Base-by-base conservation (phyloP, 208 protist genomes). In the Leishmania braziliensis region DNA sequence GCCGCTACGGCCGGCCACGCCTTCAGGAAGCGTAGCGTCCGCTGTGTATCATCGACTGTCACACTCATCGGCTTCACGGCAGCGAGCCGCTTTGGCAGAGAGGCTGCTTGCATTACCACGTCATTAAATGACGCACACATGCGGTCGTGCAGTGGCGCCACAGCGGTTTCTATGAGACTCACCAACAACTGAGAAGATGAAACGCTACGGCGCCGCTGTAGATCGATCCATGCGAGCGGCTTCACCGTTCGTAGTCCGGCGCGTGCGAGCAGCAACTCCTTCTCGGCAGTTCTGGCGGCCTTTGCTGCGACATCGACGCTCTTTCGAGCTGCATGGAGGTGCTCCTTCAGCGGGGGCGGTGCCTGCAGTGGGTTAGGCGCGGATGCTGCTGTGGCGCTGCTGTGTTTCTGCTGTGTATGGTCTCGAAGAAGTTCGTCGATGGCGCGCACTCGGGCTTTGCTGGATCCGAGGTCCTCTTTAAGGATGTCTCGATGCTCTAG, bases 161-260 rank as follows among this genome's bases (percentile, higher is more conserved):
- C 84, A 10, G 70, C 60, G 50, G 43, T 73, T 33, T 69, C 79
- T 70, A 78, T 48, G 43, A 75, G 70, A 54, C 72, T 23, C 50
- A 71, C 80, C 20, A 78, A 75, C 39, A 29, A 20, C 60, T 20
- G 60, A 3, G 68, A 63, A 63, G 63, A 63, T 53, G 65, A 77
- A 81, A 33, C 70, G 63, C 60, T 54, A 8, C 71, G 79, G 26
- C 75, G 78, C 20, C 68, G 60, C 71, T 77, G 78, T 50, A 91
- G 77, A 50, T 82, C 51, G 14, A 50, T 20, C 88, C 88, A 90
- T 20, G 51, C 36, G 0, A 29, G 29, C 6, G 66, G 18, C 48
- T 82, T 86, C 20, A 88, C 81, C 36, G 84, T 81, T 36, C 79
- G 85, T 23, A 92, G 77, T 0, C 77, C 80, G 0, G 82, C 80